Evolutionary conservation across 2,329 filamentous ascomycete genomes (phyloP).

Genomic region (Shiraia sp.): DNA sequence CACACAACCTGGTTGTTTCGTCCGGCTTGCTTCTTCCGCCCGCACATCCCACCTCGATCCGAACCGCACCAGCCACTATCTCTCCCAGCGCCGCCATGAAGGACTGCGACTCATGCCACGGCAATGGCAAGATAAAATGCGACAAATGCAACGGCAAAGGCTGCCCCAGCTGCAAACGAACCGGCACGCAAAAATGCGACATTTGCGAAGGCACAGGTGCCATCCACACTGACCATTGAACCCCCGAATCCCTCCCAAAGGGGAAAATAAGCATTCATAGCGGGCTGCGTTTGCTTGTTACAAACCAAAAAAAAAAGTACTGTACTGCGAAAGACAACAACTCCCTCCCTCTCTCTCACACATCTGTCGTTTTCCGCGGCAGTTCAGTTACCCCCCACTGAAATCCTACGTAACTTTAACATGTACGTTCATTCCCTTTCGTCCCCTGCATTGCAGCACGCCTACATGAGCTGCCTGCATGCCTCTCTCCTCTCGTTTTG

Average conservation of each 20-base stretch:
- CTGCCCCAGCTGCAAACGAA: slow-evolving; percentile 33
- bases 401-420: background rate
- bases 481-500: too few relatives aligned
- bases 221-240: slow-evolving; percentile 35
- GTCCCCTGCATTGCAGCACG: too few relatives aligned
- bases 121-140: slow-evolving; percentile 39
- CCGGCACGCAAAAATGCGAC: slow-evolving; percentile 32
- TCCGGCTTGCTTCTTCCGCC: too few relatives aligned
- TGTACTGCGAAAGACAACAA: too few relatives aligned
- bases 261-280: slow-evolving; percentile 8
- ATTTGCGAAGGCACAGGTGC: slow-evolving; percentile 40
- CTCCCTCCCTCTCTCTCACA: too few relatives aligned
- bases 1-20: too few relatives aligned
- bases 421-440: background rate
- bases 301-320: too few relatives aligned
- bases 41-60: too few relatives aligned
- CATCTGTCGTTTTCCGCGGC: too few relatives aligned
- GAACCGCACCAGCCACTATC: too few relatives aligned
- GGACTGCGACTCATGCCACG: slow-evolving; percentile 40
- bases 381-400: too few relatives aligned
- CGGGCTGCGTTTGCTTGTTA: too few relatives aligned
- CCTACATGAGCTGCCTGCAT: background rate
- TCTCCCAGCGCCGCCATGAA: slow-evolving; percentile 15
- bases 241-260: slow-evolving; percentile 7
- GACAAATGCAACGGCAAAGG: slow-evolving; percentile 37